Evolutionary conservation across 352 stramenopile species (phyloP).

Genomic region (Phytopythium boreale): DNA sequence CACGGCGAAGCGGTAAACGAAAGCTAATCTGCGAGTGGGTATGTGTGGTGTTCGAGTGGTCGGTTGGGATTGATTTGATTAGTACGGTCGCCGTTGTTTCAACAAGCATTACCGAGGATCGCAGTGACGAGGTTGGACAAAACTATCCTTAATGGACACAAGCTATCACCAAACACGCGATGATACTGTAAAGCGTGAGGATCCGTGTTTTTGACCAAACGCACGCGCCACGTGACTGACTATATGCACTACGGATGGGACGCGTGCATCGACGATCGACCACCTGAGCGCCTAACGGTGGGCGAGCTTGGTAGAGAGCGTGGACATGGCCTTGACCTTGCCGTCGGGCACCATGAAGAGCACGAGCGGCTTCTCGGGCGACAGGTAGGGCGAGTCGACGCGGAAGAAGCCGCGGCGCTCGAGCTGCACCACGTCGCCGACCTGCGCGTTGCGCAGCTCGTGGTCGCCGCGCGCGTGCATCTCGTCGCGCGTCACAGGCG

Average conservation of each 20-base stretch:
- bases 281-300: slow-evolving; percentile 47
- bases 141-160: not conserved
- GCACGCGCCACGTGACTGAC: not conserved
- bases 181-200: not conserved
- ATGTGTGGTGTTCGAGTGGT: not conserved
- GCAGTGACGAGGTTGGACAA: not conserved
- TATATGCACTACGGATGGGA: not conserved
- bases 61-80: not conserved
- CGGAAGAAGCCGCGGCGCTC: slow-evolving; percentile 98
- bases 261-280: not conserved
- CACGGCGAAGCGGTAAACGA: not conserved
- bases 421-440: slow-evolving; percentile 97
- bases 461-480: slow-evolving; percentile 94
- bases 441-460: slow-evolving; percentile 92
- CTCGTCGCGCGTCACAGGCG: slow-evolving; percentile 93
- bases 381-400: slow-evolving; percentile 81
- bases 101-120: too few species aligned
- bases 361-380: slow-evolving; percentile 88
- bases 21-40: not conserved
- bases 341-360: slow-evolving; percentile 99
- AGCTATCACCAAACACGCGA: not conserved
- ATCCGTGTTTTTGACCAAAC: not conserved
- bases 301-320: slow-evolving; percentile 82
- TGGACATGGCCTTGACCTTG: slow-evolving; percentile 90
- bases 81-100: not conserved